Base-by-base conservation (phyloP, 202 grass and related monocot genomes). In the Musa balbisiana region DNA sequence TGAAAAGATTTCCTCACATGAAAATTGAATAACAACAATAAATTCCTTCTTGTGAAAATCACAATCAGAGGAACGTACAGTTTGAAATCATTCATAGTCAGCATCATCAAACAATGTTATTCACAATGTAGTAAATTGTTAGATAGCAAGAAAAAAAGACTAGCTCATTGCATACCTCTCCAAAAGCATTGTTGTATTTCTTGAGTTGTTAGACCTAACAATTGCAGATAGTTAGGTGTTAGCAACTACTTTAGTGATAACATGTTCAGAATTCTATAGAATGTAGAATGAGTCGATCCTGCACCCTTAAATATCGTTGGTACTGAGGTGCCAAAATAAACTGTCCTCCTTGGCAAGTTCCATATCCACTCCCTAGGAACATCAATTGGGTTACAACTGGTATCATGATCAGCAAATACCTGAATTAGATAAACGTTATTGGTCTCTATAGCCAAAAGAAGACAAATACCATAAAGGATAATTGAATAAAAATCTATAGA, bases 301-400 rank as follows among this genome's bases (percentile, higher is more conserved):
- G 59, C 87, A 92, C 92, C 92, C 86, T 87, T 90, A 84, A 92
- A 96, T 83, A 92, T 96, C 80, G 89, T 85, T 68, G 89, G 83
- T 81, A 96, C 67, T 86, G 92, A 92, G 25, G 92, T 90, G 78
- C 92, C 92, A 83, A 96, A 96, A 75, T 90, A 92, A 83, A 96
- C 89, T 17, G 83, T 96, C 79, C 92, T 81, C 78, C 87, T 92
- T 79, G 92, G 85, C 49, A 92, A 85, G 19, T 88, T 82, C 92
- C 92, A 96, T 85, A 88, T 87, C 85, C 80, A 96, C 55, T 66
- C 49, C 79, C 87, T 85, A 4, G 89, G 87, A 74, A 90, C 80
- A 72, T 92, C 71, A 69, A 92, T 77, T 64, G 92, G 89, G 22
- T 82, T 62, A 80, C 79, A 75, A 82, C 92, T 96, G 8, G 83